These are phyloP conservation scores for Pythium phragmitis DNA, from an alignment of 352 stramenopile genomes.

Conservation along the genomic window DNA sequence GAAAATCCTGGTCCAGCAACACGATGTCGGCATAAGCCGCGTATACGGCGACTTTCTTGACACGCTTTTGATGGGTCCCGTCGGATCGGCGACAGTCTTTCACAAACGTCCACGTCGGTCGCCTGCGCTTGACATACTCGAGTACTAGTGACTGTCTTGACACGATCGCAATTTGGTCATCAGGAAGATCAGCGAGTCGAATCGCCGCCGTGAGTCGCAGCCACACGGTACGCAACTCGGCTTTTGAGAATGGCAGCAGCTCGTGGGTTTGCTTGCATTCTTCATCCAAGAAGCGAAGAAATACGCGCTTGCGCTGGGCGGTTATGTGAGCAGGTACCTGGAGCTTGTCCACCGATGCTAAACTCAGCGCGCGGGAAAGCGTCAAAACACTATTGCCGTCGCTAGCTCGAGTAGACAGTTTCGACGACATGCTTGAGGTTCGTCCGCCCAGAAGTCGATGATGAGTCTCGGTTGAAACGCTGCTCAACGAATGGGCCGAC, in stretches of 20 bases:
- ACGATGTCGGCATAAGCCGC: constrained; percentile 31
- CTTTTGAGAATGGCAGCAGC: constrained; percentile 7
- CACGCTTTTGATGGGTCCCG: constrained; percentile 18
- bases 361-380: constrained; percentile 13
- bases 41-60: constrained; percentile 32
- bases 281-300: constrained; percentile 24
- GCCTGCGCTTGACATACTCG: constrained; percentile 27
- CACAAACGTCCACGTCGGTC: constrained; percentile 36
- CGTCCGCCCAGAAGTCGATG: not conserved
- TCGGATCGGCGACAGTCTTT: constrained; percentile 36
- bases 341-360: not conserved
- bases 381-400: constrained; percentile 14
- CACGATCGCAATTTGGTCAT: constrained; percentile 31
- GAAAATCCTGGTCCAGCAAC: constrained; percentile 33
- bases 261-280: constrained; percentile 24
- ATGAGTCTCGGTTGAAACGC: not conserved
- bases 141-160: constrained; percentile 29
- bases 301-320: not conserved
- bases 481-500: constrained; percentile 8
- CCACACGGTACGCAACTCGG: constrained; percentile 27
- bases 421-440: constrained; percentile 3
- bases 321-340: not conserved
- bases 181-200: constrained; percentile 28
- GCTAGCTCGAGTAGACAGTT: not conserved
- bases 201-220: constrained; percentile 31